Evolutionary conservation across 495 filamentous ascomycete species (phyloP).

Genomic region (Lichina pygmaea): DNA sequence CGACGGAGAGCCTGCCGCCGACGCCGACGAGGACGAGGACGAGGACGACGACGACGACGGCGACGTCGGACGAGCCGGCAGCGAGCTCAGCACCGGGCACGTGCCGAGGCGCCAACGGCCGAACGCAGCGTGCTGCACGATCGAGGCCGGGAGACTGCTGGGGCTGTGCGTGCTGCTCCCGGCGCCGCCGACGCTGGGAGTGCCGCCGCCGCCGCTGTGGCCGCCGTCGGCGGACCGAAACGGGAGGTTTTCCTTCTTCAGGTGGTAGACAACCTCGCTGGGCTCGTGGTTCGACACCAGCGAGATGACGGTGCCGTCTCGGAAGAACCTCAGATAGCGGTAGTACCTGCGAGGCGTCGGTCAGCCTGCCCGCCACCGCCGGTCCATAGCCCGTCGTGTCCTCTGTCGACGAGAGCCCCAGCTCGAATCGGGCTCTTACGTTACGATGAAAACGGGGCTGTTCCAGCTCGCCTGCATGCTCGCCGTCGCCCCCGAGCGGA

Average conservation of each 20-base stretch:
- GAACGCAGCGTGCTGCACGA: conserved; percentile 32
- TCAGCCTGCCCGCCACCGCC: too few species aligned
- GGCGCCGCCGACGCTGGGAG: neutral
- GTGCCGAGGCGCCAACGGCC: conserved; percentile 32
- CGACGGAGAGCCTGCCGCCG: conserved; percentile 4
- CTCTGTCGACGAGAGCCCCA: too few species aligned
- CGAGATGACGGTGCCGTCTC: conserved; percentile 57
- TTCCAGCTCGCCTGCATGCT: conserved; percentile 36
- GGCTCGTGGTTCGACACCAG: conserved; percentile 61
- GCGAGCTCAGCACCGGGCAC: neutral
- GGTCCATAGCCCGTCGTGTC: too few species aligned
- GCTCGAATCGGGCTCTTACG: conserved; percentile 7
- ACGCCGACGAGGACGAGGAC: neutral
- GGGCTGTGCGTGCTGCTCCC: neutral
- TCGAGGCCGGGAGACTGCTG: conserved; percentile 11
- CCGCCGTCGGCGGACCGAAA: conserved; percentile 9
- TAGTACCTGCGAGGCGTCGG: conserved; percentile 28
- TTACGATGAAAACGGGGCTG: conserved; percentile 80
- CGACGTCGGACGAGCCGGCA: neutral
- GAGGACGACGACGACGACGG: neutral
- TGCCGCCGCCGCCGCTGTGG: neutral
- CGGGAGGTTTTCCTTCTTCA: conserved; percentile 15
- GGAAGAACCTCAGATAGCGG: conserved; percentile 84
- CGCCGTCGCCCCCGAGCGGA: conserved; percentile 44
- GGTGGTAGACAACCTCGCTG: conserved; percentile 29